Base-by-base conservation (phyloP, 2,329 filamentous ascomycete genomes). In the Diplodia corticola region DNA sequence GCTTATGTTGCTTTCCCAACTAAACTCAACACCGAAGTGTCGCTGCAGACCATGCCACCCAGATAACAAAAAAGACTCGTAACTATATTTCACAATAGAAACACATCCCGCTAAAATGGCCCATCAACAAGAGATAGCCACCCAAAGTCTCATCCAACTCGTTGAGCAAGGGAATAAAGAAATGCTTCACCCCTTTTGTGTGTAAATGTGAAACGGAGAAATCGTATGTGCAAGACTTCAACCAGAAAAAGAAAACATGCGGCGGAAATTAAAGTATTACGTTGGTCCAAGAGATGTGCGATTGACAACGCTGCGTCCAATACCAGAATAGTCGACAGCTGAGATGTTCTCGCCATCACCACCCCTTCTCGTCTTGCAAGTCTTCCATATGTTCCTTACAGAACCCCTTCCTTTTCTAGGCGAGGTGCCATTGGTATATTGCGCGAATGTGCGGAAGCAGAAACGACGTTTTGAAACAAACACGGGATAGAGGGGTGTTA, bases 391-490 rank as follows among this genome's bases (percentile, higher is more conserved):
- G 20, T 59, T 22, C 40, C 30, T 13, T 24, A 24, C 37, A 13
- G 40, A 30, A 22, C 30, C 55, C 40, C 35, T 15, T 24, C 44
- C 28, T 49, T n/a, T 61, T n/a, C 22, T 46, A 30, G 55, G 37
- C 37, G n/a, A 49, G n/a, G 28, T 61, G 44, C 57, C 57, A 28
- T 17, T 65, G 64, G 64, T 65, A 65, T 65, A 65, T 33, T 59
- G 46, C 53, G 57, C 48, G 35, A 26, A 28, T 22, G 22, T 61
- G 28, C 57, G 48, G 57, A 61, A 61, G 26, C 48, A 50, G 40
- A 61, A 61, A 46, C 13, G 20, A 24, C 40, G 9, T 61, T 61
- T 35, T 9, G 40, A 57, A 49, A 57, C 26, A 28, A 26, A 63
- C 28, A 49, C 9, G 49, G 5, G 33, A 20, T 35, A 33, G 12